These are phyloP conservation scores for Aspergillus ostianus DNA, from an alignment of 495 filamentous ascomycete genomes.

Conservation along the genomic window DNA sequence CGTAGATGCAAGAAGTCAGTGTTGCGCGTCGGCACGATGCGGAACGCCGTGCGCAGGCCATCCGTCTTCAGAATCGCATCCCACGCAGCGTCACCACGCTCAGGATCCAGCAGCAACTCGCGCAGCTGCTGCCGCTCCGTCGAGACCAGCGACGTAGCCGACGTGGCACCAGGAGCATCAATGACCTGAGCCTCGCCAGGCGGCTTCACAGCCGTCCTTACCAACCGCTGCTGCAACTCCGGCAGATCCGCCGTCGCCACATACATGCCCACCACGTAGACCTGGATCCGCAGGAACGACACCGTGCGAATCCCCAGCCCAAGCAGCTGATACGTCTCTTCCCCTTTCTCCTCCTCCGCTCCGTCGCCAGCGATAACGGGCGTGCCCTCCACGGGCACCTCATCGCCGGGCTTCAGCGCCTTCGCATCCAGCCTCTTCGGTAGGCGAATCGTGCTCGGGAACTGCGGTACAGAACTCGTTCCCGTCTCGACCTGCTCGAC, in stretches of 20 bases:
- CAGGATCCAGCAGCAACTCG: conserved; percentile 64
- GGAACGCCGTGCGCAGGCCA: conserved; percentile 65
- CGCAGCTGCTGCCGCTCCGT: conserved; percentile 72
- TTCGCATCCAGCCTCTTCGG: conserved; percentile 40
- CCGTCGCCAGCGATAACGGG: not conserved
- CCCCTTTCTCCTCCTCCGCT: conserved; percentile 10
- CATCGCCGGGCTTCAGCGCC: conserved; percentile 40
- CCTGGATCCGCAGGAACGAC: conserved; percentile 83
- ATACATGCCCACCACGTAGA: conserved; percentile 93
- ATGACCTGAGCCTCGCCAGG: conserved; percentile 37
- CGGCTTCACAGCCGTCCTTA: conserved; percentile 43
- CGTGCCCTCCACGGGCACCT: conserved; percentile 18
- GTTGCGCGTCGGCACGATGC: conserved; percentile 80
- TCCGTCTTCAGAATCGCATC: conserved; percentile 61
- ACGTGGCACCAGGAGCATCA: conserved; percentile 54
- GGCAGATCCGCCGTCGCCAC: conserved; percentile 74
- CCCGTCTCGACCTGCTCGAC: conserved; percentile 73
- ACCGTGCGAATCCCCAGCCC: conserved; percentile 87
- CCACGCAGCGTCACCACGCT: conserved; percentile 68
- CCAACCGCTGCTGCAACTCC: conserved; percentile 53
- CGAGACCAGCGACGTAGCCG: conserved; percentile 78
- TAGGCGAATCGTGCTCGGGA: conserved; percentile 70
- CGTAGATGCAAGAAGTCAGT: conserved; percentile 90
- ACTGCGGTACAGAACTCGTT: conserved; percentile 77
- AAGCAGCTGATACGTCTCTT: conserved; percentile 78